Conservation (phyloP, 306 rosid genomes). For the Prunus armeniaca region DNA sequence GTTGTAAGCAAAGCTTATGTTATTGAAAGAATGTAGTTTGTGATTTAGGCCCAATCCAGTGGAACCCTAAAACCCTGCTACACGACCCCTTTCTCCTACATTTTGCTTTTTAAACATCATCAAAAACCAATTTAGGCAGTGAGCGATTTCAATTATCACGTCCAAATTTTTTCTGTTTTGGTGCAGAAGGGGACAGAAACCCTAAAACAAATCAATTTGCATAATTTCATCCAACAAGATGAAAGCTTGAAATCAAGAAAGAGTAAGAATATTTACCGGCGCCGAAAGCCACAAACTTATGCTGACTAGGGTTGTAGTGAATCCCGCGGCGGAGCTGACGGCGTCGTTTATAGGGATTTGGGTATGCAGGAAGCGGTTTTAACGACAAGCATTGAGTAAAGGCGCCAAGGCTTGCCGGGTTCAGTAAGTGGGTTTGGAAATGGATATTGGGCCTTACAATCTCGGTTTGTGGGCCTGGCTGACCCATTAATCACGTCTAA, state of each 20-base stretch:
- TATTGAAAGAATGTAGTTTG: not conserved
- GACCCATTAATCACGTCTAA: not conserved
- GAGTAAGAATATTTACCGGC: not conserved
- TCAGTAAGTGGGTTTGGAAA: not conserved
- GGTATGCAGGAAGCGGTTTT: not conserved
- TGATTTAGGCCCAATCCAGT: not conserved
- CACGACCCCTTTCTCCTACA: not conserved
- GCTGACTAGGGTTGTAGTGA: not conserved
- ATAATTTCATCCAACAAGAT: not conserved
- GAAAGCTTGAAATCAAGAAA: not conserved
- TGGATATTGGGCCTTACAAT: not conserved
- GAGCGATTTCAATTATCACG: no score
- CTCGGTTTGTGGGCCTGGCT: not conserved
- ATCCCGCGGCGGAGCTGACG: slow-evolving; percentile 3
- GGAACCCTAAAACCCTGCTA: not conserved
- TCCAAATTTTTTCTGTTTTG: not conserved
- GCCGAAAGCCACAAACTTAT: not conserved
- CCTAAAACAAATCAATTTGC: not conserved
- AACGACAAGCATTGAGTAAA: not conserved
- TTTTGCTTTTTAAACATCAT: not conserved
- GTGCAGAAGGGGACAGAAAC: not conserved
- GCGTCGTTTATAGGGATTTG: not conserved
- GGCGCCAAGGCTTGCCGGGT: not conserved
- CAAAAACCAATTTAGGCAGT: no score
- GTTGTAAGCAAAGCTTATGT: not conserved